Percentiles rank a stretch among this genome's conserved stretches.
Conservation (phyloP, 1,139 yeast species). For the Yamadazyma sp. region DNA sequence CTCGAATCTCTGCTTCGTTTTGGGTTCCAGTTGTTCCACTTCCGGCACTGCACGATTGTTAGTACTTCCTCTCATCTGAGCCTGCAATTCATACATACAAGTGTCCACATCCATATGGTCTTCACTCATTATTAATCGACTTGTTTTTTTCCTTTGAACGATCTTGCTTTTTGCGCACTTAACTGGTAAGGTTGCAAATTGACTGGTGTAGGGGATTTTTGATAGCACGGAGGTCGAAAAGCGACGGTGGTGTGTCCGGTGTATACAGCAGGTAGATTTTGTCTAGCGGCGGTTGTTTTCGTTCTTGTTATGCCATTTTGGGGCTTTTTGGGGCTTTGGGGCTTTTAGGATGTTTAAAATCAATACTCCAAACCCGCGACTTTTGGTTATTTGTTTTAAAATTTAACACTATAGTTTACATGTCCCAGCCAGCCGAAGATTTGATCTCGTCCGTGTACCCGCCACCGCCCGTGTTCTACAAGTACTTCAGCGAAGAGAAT, state of each 20-base stretch:
- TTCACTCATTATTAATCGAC: conserved; percentile 13
- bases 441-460: conserved; percentile 72
- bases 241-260: too few relatives aligned
- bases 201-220: too few relatives aligned
- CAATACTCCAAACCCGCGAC: too few relatives aligned
- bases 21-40: conserved; percentile 19
- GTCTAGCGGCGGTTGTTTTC: too few relatives aligned
- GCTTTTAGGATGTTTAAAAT: too few relatives aligned
- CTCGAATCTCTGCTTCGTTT: conserved; percentile 39
- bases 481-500: conserved; percentile 67
- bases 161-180: not conserved
- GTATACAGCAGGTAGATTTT: too few relatives aligned
- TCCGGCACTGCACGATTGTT: conserved; percentile 17
- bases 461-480: conserved; percentile 79
- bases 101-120: conserved; percentile 21
- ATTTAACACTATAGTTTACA: not conserved
- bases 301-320: not conserved
- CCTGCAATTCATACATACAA: conserved; percentile 13
- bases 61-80: not conserved
- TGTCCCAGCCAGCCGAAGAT: conserved; percentile 27
- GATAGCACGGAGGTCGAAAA: too few relatives aligned
- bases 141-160: not conserved
- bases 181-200: conserved; percentile 1
- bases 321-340: not conserved
- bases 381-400: too few relatives aligned